These are phyloP conservation scores for Hypericum androsaemum DNA, from an alignment of 345 rosid genomes.

Conservation along the genomic window DNA sequence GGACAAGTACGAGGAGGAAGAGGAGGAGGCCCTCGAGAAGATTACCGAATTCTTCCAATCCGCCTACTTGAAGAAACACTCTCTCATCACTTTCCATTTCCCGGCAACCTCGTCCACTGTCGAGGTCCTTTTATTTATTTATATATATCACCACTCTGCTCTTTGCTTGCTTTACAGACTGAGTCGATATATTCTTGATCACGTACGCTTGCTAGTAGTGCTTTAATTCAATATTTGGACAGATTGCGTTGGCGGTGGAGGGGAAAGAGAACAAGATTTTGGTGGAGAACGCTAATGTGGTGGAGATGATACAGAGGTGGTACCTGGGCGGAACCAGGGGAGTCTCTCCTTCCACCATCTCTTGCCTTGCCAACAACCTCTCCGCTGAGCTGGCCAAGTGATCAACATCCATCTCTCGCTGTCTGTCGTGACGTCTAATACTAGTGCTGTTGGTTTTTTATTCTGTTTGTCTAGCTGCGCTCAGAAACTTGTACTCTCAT, in stretches of 20 bases:
- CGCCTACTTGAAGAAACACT: conserved; percentile 62
- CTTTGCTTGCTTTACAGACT: background rate
- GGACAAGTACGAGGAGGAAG: conserved; percentile 89
- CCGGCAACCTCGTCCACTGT: conserved; percentile 37
- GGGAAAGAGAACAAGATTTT: conserved; percentile 59
- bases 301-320: conserved; percentile 76
- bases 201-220: too few species aligned
- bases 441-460: background rate
- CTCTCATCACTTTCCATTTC: conserved; percentile 65
- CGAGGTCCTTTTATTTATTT: conserved; percentile 39
- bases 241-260: conserved; percentile 51
- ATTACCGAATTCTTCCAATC: conserved; percentile 76
- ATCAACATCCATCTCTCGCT: conserved; percentile 5
- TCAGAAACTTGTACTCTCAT: background rate
- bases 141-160: too few species aligned
- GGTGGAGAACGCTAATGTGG: conserved; percentile 70
- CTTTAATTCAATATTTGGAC: background rate
- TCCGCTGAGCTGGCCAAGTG: conserved; percentile 40
- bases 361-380: conserved; percentile 43
- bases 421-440: background rate
- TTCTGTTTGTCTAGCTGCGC: background rate
- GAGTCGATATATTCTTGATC: background rate
- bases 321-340: conserved; percentile 72
- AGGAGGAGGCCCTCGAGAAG: conserved; percentile 73
- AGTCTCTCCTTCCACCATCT: conserved; percentile 57